phyloP scores from a whole-genome alignment of 768 basidiomycete species.

The Leccinum longicurvipes region DNA sequence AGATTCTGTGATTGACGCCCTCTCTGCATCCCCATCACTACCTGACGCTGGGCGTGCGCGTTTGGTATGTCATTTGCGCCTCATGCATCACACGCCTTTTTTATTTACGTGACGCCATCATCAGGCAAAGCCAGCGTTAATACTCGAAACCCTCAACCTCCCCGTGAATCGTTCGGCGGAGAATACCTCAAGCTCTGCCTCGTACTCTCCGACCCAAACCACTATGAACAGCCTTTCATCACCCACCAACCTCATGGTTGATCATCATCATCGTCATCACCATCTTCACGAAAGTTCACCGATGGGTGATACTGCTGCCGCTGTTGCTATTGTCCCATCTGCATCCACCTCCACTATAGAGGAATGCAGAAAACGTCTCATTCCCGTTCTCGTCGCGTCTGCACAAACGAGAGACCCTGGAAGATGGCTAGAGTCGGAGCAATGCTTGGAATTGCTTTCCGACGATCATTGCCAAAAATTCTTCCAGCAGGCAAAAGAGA shows the following conservation, averaged over 20 bases:
- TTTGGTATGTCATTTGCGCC: constrained; percentile 20
- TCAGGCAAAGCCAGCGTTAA: constrained; percentile 9
- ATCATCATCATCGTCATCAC: constrained; percentile 4
- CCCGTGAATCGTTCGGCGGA: constrained; percentile 1
- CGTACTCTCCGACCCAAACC: constrained; percentile 13
- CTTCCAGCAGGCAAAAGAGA: constrained; percentile 23
- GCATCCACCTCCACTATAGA: constrained; percentile 18
- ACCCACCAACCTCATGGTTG: constrained; percentile 1
- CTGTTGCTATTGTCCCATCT: background rate
- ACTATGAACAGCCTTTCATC: constrained; percentile 5
- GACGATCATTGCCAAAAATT: constrained; percentile 25
- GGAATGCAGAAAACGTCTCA: constrained; percentile 24
- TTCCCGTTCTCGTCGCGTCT: constrained; percentile 22
- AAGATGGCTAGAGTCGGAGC: constrained; percentile 12
- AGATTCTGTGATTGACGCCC: constrained; percentile 23
- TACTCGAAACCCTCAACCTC: constrained; percentile 16
- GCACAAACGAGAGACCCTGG: constrained; percentile 15
- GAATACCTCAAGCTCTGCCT: background rate
- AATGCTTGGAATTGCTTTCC: constrained; percentile 25
- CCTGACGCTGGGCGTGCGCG: background rate
- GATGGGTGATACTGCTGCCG: constrained; percentile 5
- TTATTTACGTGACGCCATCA: constrained; percentile 5
- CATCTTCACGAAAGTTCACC: no score
- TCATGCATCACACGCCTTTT: background rate
- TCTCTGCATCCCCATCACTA: background rate